Base-by-base conservation (phyloP, 2,329 filamentous ascomycete species). In the Chlorencoelia australis region DNA sequence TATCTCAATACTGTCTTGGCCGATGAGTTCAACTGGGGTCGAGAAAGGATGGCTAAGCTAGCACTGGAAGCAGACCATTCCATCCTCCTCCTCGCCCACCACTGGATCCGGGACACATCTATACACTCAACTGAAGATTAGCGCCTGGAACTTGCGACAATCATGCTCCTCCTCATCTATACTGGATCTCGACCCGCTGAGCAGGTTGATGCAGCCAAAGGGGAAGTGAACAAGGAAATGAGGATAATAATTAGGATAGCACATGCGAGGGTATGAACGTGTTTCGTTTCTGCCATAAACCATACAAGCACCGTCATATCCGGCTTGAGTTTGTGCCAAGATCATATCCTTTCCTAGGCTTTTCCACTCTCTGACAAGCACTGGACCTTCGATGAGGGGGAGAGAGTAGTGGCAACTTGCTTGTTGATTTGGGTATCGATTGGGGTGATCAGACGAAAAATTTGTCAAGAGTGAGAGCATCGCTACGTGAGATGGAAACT, bases 51-150 rank as follows among this genome's bases (percentile, higher is more conserved):
- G 11, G 20, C 20, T 17, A 44, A 41, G 37, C 39, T 37, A 26
- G 27, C 51, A 13, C 37, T 51, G 30, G 29, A 32, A n/a, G 19
- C 42, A 10, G 35, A 45, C 26, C 30, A 45, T 16, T 31, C 45
- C 25, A 19, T 44, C 4, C 31, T 44, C 30, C 9, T 39, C 39
- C 30, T 47, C 5, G 40, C 5, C 5, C 14, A 26, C 22, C 9
- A 24, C n/a, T 33, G 21, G 21, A 11, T 15, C 7, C 3, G 31
- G 31, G 31, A 26, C 21, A 47, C 38, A 31, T 50, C 40, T 29
- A 43, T 43, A 17, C 52, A 48, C 40, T 43, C 37, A 26, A 52
- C 31, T 18, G 39, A 53, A 34, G 35, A 38, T 17, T 32, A 51
- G 22, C 37, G 35, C 15, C 26, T 44, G 21, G 17, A 41, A 27